Base-by-base conservation (phyloP, 73 alveolate species). In the Durusdinium trenchii region DNA sequence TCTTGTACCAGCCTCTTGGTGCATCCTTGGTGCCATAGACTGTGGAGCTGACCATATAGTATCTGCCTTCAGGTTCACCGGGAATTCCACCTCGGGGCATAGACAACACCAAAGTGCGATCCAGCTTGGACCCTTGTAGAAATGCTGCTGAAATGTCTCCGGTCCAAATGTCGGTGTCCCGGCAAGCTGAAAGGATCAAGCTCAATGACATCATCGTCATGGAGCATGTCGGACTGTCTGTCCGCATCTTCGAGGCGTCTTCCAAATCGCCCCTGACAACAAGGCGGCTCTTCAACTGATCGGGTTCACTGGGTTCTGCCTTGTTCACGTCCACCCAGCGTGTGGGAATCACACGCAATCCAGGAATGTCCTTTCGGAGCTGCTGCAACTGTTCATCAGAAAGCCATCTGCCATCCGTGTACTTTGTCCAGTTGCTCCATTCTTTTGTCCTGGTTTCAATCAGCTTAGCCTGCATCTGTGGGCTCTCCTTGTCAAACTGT, bases 101-200 rank as follows among this genome's bases (percentile, higher is more conserved):
- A 14, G 50, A 2, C 61, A 89, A 71, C 36, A 89, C 51, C 52
- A 89, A 32, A 16, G 36, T 30, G 3, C 96, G 36, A 40, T 89
- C 86, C 71, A 89, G 3, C 18, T 9, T 38, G 3, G 75, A 45
- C 0, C 96, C 96, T 30, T 89, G 96, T 0, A 89, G 86, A 38
- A 89, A 89, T 12, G 96, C 96, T 0, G 96, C 96, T 20, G 75
- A 32, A 30, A 89, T 89, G 86, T 89, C 96, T 7, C 96, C 96
- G 0, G 75, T 14, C 54, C 51, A 12, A 4, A 89, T 9, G 52
- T 10, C 20, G 28, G 23, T 7, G 6, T 38, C 73, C 10, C 67
- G 42, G 1, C 52, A 35, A 0, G 96, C 84, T 4, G 96, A 38
- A 28, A 62, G 32, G 43, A 42, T 26, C 32, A 89, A 7, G 23